Evolutionary conservation across 345 rosid genomes (phyloP), one percentile per base, ranked within the genome.

Genomic region (Microcos paniculata): DNA sequence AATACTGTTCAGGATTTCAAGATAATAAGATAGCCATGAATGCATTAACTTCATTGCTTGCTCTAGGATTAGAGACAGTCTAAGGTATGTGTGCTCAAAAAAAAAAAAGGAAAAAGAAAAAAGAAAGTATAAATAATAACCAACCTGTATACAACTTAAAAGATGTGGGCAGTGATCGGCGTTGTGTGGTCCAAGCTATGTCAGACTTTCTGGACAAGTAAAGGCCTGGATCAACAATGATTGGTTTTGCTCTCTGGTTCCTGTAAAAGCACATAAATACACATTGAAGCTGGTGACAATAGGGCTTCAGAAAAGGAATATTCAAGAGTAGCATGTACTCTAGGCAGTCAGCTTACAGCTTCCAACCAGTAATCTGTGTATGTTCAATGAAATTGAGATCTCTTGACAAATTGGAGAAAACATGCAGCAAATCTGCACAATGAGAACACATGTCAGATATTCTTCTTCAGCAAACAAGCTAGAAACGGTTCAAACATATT

Each of bases 191-290:
- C 89, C 86, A 85, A 79, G 96, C 91, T 80, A 96, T 77, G 38
- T 93, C 92, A 11, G 94, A 88, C 85, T 96, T 96, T 84, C 89
- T 93, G 3, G 97, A 96, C 59, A 93, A 79, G 91, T 96, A 93
- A 40, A 96, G 82, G 21, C 98, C 99, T 6, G 99, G 99, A 81
- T 96, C 99, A 82, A 96, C 82, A 63, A 96, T 90, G 80, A 96
- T 93, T 18, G 98, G 87, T 78, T 88, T 96, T 23, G 88, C 94
- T 72, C 99, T 91, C 63, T 87, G 92, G 84, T 84, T 90, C 84
- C 99, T 96, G 84, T 80, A 59, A 73, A 73, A 21, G 46, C 57
- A 56, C 70, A 45, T 40, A 81, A 30, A 61, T 7, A 33, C 45
- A 30, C 28, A 28, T 68, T 5, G 61, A 48, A 52, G 21, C 16